phyloP scores from a whole-genome alignment of 176 grass and related monocot genomes.

The Oryza meyeriana region DNA sequence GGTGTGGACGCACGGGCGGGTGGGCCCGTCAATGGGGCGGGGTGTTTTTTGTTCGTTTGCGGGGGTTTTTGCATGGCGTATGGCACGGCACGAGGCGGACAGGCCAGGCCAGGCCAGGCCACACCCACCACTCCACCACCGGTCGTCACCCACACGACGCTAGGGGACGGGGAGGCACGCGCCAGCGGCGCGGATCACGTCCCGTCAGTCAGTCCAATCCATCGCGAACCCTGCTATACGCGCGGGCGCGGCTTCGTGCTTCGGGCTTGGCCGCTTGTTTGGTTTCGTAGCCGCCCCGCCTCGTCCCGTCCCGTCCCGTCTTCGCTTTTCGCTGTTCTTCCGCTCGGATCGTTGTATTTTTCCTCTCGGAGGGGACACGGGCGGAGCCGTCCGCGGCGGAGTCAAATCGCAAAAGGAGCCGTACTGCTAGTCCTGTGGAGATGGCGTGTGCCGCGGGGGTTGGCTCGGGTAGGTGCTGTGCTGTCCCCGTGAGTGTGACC shows the following conservation, averaged over 20 bases:
- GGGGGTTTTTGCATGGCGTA: neutral
- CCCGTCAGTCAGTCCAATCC: neutral
- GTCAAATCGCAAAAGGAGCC: slow-evolving; percentile 1
- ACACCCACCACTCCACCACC: neutral
- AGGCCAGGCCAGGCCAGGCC: neutral
- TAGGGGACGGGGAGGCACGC: too few relatives aligned
- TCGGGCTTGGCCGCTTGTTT: slow-evolving; percentile 14
- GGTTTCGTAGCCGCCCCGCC: neutral
- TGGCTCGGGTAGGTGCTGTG: neutral
- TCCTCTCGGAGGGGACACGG: slow-evolving; percentile 23
- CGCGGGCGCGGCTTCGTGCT: slow-evolving; percentile 6
- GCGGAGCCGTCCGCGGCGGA: neutral
- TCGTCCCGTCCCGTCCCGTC: neutral
- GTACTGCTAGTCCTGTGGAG: neutral
- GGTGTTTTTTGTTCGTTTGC: neutral
- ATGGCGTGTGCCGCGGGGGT: neutral
- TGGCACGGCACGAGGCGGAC: neutral
- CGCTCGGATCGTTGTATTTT: neutral
- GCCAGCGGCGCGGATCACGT: neutral
- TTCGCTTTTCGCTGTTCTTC: neutral
- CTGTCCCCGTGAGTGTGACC: neutral
- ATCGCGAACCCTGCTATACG: neutral
- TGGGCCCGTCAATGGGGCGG: slow-evolving; percentile 18
- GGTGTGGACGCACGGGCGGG: neutral
- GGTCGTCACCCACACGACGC: neutral